Base-by-base conservation (phyloP, 345 rosid genomes). In the Camelina neglecta region DNA sequence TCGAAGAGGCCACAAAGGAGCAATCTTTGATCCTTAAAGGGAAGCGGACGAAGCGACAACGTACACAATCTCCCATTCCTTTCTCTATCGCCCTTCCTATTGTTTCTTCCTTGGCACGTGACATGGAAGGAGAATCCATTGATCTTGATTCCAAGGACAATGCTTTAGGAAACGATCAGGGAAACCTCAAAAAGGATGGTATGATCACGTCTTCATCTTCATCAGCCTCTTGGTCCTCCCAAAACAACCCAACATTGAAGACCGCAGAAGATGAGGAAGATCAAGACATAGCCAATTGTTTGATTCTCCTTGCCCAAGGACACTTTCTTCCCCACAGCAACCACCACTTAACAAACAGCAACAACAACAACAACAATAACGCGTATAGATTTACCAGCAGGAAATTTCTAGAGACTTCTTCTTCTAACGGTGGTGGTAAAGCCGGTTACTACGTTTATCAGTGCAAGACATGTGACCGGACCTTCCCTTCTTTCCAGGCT, bases 401-500 rank as follows among this genome's bases (percentile, higher is more conserved):
- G 73, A 83, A 66, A 75, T 91, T 87, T 79, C 59, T 92, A 60
- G 92, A 92, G 80, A 82, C 89, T 7, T 79, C 83, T 31, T 67
- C 89, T 0, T 50, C 83, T 5, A 67, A 67, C 38, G 72, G 72
- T 33, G 66, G 80, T 1, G 91, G 88, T 50, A 90, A 85, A 82
- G 86, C 80, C 2, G 94, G 97, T 5, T 85, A 87, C 73, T 78
- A 78, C 26, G 96, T 95, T 13, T 95, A 92, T 41, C 91, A 88
- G 74, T 95, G 99, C 90, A 92, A 83, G 79, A 92, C 98, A 10
- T 95, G 99, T 75, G 86, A 83, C 76, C 71, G 89, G 41, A 86
- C 92, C 0, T 95, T 95, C 57, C 89, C 96, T 23, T 95, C 99
- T 0, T 95, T 95, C 69, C 99, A 95, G 78, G 99, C 99, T 38